Percentiles rank a stretch among this genome's conserved stretches.
phyloP scores from a whole-genome alignment of 352 stramenopile species.

The Phytophthora constricta region DNA sequence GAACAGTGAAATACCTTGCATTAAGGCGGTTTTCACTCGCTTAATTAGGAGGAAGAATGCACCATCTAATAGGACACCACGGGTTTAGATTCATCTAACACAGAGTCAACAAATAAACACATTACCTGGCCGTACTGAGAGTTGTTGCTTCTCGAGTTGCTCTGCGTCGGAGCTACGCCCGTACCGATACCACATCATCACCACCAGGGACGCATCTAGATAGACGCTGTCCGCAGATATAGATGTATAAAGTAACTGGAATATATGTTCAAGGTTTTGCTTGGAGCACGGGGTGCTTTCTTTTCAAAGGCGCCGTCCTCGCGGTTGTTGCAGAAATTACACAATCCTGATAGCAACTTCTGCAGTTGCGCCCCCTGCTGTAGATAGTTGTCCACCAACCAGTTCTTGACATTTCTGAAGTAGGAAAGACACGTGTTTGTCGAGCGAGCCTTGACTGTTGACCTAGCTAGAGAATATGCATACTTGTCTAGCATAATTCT shows the following conservation, averaged over 20 bases:
- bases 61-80: neutral
- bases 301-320: constrained; percentile 9
- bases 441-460: neutral
- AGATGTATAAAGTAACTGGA: constrained; percentile 18
- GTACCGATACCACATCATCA: constrained; percentile 26
- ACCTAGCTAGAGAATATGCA: constrained; percentile 12
- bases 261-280: constrained; percentile 14
- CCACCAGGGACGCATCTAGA: constrained; percentile 8
- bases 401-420: constrained; percentile 15
- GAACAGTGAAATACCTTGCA: constrained; percentile 1
- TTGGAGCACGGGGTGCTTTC: constrained; percentile 17
- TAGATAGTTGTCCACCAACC: constrained; percentile 8
- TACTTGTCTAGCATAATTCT: constrained; percentile 3
- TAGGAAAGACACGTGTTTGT: constrained; percentile 15
- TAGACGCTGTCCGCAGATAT: constrained; percentile 6
- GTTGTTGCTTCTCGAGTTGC: constrained; percentile 25
- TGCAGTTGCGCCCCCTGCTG: constrained; percentile 11
- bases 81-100: neutral
- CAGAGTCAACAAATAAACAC: neutral
- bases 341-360: constrained; percentile 13
- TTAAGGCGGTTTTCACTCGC: neutral
- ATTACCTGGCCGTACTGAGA: constrained; percentile 18
- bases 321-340: constrained; percentile 20
- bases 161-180: constrained; percentile 26
- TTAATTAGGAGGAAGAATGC: neutral